Evolutionary conservation across 2,329 filamentous ascomycete species (phyloP), one percentile per base, ranked within the genome.

Genomic region (Botrytis deweyae): DNA sequence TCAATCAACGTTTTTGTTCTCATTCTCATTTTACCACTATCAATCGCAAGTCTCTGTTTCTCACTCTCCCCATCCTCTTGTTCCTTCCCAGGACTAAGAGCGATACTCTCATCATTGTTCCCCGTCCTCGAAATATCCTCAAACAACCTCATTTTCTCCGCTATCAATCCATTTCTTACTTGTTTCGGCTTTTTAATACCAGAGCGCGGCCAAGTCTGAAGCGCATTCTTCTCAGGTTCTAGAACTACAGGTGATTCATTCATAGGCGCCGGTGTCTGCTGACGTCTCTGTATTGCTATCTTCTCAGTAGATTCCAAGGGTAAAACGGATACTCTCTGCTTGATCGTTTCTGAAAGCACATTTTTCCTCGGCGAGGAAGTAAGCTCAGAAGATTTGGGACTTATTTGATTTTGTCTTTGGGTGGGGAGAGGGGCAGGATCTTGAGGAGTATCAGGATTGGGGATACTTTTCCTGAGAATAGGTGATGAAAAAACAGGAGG

Each of bases 81-180:
- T 33, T 33, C n/a, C 18, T 69, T 42, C 49, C 42, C 38, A 58
- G 49, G 38, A 33, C 65, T 40, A 16, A 16, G 49, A 29, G 29
- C 1, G 29, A 58, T 29, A 29, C 52, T 58, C 52, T 58, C 6
- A 33, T 3, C 29, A 25, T 52, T 36, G 36, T 70, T 14, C 42
- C 65, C 33, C 33, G 33, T 36, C 46, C 72, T 72, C 18, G 46
- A 40, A 1, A 72, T 74, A 1, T 49, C 70, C 62, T 80, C 79
- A 49, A 80, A 80, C 1, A 78, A 72, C 40, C 76, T 78, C 18
- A 81, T 70, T 62, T 75, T 78, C 38, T 80, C 79, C 29, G 64
- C 76, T 52, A 80, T 78, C 12, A 69, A n/a, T 16, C 75, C 73
- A 55, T 74, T 78, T 25, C 70, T 76, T 33, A 64, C n/a, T 42